phyloP scores from a whole-genome alignment of 2,329 filamentous ascomycete genomes.

The Aspergillus caelatus region DNA sequence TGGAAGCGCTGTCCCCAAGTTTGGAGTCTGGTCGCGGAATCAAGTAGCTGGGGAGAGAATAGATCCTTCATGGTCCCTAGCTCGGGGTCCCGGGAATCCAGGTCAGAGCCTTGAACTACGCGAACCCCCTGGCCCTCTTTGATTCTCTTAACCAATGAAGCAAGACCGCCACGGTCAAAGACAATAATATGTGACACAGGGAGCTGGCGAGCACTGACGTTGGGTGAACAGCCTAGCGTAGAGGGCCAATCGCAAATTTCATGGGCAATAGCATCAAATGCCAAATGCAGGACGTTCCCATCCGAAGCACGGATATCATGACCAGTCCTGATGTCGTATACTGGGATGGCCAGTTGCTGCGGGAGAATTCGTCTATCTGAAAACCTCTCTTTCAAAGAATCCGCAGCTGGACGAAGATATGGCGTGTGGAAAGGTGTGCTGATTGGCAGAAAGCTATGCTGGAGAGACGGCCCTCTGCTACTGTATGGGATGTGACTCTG shows the following conservation, averaged over 20 bases:
- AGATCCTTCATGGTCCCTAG: constrained; percentile 22
- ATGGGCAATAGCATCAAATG: constrained; percentile 19
- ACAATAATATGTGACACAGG: constrained; percentile 19
- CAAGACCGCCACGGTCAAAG: constrained; percentile 23
- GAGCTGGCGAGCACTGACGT: background rate
- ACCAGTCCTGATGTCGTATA: constrained; percentile 36
- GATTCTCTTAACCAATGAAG: constrained; percentile 15
- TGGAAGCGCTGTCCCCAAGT: constrained; percentile 94
- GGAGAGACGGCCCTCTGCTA: constrained; percentile 31
- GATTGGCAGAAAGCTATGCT: constrained; percentile 42
- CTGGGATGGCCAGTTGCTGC: constrained; percentile 29
- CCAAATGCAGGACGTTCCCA: constrained; percentile 13
- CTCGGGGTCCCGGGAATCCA: constrained; percentile 19
- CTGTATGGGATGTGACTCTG: constrained; percentile 33
- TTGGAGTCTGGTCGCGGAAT: constrained; percentile 75
- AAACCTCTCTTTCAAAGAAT: constrained; percentile 23
- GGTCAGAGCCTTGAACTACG: constrained; percentile 18
- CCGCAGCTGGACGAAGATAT: constrained; percentile 33
- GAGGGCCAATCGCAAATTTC: constrained; percentile 23
- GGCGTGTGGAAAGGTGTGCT: constrained; percentile 45
- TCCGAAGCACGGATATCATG: constrained; percentile 25
- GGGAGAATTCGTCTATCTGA: constrained; percentile 1
- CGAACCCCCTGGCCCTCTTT: constrained; percentile 19
- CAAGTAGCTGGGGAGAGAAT: constrained; percentile 15
- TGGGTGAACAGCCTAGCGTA: constrained; percentile 3